Evolutionary conservation across 2,329 filamentous ascomycete species (phyloP).

Genomic region (Talaromyces sp.): DNA sequence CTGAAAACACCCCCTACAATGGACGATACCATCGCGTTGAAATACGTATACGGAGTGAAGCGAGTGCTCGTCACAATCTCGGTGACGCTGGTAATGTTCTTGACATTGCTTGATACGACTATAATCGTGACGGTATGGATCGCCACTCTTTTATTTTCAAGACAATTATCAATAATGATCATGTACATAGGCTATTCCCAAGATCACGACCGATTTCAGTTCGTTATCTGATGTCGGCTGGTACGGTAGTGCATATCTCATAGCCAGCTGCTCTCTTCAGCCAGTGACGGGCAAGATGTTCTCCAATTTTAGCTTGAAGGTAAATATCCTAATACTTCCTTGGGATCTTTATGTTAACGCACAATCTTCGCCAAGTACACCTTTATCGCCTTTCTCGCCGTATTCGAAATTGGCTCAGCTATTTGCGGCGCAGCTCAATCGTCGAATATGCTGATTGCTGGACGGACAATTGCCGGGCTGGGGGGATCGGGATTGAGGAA

Average conservation of each 20-base stretch:
- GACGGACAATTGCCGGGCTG: slow-evolving; percentile 26
- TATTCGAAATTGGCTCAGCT: slow-evolving; percentile 29
- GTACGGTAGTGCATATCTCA: slow-evolving; percentile 42
- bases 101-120: slow-evolving; percentile 54
- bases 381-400: slow-evolving; percentile 26
- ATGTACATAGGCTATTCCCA: not conserved
- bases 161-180: not conserved
- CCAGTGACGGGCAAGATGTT: slow-evolving; percentile 57
- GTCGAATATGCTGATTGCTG: slow-evolving; percentile 26
- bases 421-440: slow-evolving; percentile 28
- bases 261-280: slow-evolving; percentile 51
- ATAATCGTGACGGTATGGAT: slow-evolving; percentile 52
- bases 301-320: slow-evolving; percentile 34
- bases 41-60: not conserved
- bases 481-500: slow-evolving; percentile 23
- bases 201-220: slow-evolving; percentile 46
- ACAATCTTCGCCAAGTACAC: slow-evolving; percentile 22
- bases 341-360: slow-evolving; percentile 15
- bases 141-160: not conserved
- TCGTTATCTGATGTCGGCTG: slow-evolving; percentile 38
- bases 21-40: not conserved
- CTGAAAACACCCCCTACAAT: not conserved
- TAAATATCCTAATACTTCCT: slow-evolving; percentile 14
- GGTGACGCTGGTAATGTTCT: slow-evolving; percentile 47
- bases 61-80: slow-evolving; percentile 30